phyloP scores from a whole-genome alignment of 1,139 yeast genomes.

The Yueomyces sp. region DNA sequence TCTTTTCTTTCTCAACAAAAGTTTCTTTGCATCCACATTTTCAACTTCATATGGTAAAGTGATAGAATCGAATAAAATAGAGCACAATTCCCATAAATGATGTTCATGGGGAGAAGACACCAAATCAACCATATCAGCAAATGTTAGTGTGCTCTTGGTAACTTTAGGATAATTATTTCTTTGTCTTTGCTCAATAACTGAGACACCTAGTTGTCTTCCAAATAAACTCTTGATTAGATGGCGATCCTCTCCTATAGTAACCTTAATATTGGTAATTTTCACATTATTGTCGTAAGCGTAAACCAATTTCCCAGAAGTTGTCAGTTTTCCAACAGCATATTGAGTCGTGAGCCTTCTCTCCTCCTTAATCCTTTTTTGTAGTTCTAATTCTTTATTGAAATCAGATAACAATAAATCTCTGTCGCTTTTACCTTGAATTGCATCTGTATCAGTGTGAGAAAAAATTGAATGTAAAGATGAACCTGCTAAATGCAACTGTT shows the following conservation, averaged over 20 bases:
- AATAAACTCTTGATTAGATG: slow-evolving; percentile 7
- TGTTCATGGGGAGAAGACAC: slow-evolving; percentile 12
- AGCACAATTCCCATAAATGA: slow-evolving; percentile 38
- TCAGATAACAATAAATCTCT: slow-evolving; percentile 41
- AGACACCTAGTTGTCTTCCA: slow-evolving; percentile 7
- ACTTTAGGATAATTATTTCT: slow-evolving; percentile 25
- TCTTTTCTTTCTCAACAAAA: slow-evolving; percentile 30
- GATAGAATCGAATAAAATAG: slow-evolving; percentile 43
- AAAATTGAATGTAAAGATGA: slow-evolving; percentile 37
- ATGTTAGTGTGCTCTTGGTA: slow-evolving; percentile 10
- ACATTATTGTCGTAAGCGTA: background rate
- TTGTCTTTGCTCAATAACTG: slow-evolving; percentile 12
- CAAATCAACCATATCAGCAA: slow-evolving; percentile 12
- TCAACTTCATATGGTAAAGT: slow-evolving; percentile 16
- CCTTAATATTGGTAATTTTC: background rate
- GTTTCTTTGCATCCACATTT: slow-evolving; percentile 20
- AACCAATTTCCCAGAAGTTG: slow-evolving; percentile 3
- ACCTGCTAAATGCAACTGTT: slow-evolving; percentile 47
- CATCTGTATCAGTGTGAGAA: slow-evolving; percentile 18
- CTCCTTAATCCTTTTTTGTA: slow-evolving; percentile 17
- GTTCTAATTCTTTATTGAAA: slow-evolving; percentile 25
- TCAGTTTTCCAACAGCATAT: slow-evolving; percentile 10
- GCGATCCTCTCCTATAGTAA: background rate
- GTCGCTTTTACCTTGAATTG: slow-evolving; percentile 14
- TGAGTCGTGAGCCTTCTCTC: slow-evolving; percentile 16